A percentile compares a stretch with the other conserved stretches of the same genome.
phyloP scores from a whole-genome alignment of 352 stramenopile species.

The Pelagophyceae sp. region DNA sequence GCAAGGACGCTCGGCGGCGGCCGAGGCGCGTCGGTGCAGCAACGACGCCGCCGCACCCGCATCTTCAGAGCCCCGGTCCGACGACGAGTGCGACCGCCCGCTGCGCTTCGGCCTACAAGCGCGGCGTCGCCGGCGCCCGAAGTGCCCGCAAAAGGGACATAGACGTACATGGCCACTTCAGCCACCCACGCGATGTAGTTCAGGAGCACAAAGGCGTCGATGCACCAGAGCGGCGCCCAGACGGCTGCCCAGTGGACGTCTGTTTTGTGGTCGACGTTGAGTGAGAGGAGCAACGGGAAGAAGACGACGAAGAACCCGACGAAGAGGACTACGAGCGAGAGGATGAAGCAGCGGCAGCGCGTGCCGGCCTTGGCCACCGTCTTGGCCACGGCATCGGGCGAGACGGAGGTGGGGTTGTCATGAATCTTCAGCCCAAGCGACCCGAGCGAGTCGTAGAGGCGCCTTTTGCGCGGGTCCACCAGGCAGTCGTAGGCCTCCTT shows the following conservation, averaged over 20 bases:
- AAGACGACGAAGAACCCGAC: conserved; percentile 2
- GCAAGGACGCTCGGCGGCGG: background rate
- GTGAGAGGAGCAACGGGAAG: conserved; percentile 10
- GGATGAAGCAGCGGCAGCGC: background rate
- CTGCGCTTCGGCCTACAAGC: background rate
- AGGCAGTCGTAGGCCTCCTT: conserved; percentile 54
- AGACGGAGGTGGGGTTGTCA: conserved; percentile 51
- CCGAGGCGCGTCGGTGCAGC: background rate
- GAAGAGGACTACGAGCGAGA: background rate
- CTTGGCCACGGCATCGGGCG: background rate
- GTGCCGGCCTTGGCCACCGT: background rate
- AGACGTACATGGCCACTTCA: too few species aligned
- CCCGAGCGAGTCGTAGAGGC: conserved; percentile 57
- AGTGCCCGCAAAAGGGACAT: too few species aligned
- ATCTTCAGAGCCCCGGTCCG: too few species aligned
- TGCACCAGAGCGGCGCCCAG: background rate
- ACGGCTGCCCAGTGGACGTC: background rate
- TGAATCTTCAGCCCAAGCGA: conserved; percentile 51
- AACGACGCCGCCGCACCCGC: too few species aligned
- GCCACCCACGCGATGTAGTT: background rate
- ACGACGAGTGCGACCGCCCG: background rate
- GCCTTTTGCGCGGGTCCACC: conserved; percentile 34
- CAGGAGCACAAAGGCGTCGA: conserved; percentile 8
- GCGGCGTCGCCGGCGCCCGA: too few species aligned
- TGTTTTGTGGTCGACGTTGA: background rate